phyloP scores from a whole-genome alignment of 768 basidiomycete species.

The Tricholomella constricta region DNA sequence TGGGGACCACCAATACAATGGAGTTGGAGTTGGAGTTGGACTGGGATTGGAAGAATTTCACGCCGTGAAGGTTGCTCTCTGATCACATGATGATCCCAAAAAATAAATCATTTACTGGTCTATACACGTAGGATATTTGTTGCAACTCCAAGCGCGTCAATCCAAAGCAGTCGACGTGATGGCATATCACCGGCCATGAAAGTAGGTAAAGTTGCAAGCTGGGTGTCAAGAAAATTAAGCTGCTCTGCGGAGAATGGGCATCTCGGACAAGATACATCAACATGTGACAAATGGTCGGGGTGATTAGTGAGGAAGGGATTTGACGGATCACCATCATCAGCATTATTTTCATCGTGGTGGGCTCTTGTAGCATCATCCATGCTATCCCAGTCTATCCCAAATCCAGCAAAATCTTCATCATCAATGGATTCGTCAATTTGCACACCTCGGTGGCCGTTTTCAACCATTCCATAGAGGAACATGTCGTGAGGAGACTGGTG shows the following conservation, averaged over 20 bases:
- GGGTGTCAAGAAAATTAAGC: neutral
- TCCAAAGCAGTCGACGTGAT: neutral
- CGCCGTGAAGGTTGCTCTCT: too few relatives aligned
- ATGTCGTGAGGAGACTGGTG: constrained; percentile 27
- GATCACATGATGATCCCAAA: too few relatives aligned
- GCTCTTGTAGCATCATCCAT: constrained; percentile 10
- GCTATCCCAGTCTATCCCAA: constrained; percentile 30
- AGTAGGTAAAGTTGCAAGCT: neutral
- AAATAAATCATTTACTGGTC: too few relatives aligned
- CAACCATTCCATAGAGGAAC: constrained; percentile 32
- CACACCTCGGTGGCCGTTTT: constrained; percentile 31
- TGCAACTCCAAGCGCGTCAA: neutral
- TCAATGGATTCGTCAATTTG: neutral
- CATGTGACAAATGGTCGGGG: neutral
- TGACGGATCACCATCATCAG: neutral
- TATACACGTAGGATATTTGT: too few relatives aligned
- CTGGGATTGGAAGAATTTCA: too few relatives aligned
- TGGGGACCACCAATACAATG: too few relatives aligned
- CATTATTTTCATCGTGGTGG: constrained; percentile 18
- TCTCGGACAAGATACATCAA: neutral
- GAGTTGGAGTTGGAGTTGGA: too few relatives aligned
- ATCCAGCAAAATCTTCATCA: constrained; percentile 17
- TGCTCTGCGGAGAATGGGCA: neutral
- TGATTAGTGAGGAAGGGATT: neutral
- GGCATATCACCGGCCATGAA: neutral